Percentiles rank a stretch among this genome's conserved stretches.
Evolutionary conservation across 1,284 basidiomycete genomes (phyloP).

Genomic region (Pseudozyma tsukubaensis): DNA sequence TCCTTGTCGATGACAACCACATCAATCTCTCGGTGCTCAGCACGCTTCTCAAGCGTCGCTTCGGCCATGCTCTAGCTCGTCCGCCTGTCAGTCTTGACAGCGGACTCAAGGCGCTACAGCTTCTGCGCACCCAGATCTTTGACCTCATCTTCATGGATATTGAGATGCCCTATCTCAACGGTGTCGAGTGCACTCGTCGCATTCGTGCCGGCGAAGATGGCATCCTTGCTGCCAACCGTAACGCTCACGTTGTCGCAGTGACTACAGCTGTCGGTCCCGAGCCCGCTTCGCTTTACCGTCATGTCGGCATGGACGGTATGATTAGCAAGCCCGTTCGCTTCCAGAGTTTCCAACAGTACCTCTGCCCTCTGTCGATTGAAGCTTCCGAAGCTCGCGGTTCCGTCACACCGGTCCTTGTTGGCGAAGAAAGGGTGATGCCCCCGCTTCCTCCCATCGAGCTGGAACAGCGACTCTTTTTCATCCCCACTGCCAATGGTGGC

Average conservation of each 20-base stretch:
- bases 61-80: constrained; percentile 44
- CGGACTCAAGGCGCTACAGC: constrained; percentile 59
- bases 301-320: constrained; percentile 55
- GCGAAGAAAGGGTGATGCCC: constrained; percentile 27
- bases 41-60: constrained; percentile 56
- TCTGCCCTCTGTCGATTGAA: constrained; percentile 47
- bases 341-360: constrained; percentile 47
- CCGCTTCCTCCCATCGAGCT: constrained; percentile 46
- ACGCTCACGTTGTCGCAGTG: constrained; percentile 52
- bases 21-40: constrained; percentile 58
- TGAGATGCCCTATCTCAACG: constrained; percentile 60
- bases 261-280: constrained; percentile 54
- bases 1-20: constrained; percentile 62
- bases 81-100: constrained; percentile 55
- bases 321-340: constrained; percentile 59
- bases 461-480: constrained; percentile 46
- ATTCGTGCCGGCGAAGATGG: constrained; percentile 56
- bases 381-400: constrained; percentile 25
- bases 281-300: constrained; percentile 49
- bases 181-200: constrained; percentile 53
- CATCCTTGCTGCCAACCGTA: constrained; percentile 49
- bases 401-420: constrained; percentile 31
- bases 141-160: constrained; percentile 63
- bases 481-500: constrained; percentile 25
- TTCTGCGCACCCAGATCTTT: constrained; percentile 54